These are phyloP conservation scores for Tricholoma bakamatsutake DNA, from an alignment of 768 basidiomycete genomes.

Conservation along the genomic window DNA sequence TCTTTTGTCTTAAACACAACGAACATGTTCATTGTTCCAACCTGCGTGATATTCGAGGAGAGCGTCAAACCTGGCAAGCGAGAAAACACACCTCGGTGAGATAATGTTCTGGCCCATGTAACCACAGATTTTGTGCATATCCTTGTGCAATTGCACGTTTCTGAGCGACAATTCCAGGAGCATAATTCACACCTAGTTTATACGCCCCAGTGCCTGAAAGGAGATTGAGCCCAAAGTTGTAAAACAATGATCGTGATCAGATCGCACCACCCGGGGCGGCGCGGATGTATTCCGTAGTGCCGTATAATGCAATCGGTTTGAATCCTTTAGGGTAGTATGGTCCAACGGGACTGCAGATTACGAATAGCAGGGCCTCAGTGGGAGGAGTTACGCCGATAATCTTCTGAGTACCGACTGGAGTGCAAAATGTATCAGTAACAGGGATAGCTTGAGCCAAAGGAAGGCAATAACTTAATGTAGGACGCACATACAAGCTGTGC, in stretches of 20 bases:
- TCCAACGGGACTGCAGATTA: slow-evolving; percentile 78
- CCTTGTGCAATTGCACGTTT: slow-evolving; percentile 68
- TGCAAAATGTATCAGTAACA: background rate
- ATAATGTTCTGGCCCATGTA: slow-evolving; percentile 64
- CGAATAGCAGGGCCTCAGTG: slow-evolving; percentile 77
- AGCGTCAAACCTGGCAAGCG: background rate
- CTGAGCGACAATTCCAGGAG: slow-evolving; percentile 83
- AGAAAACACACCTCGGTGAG: slow-evolving; percentile 40
- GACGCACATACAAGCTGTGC: slow-evolving; percentile 89
- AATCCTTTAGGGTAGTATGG: slow-evolving; percentile 85
- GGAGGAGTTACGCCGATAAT: slow-evolving; percentile 69
- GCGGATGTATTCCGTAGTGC: slow-evolving; percentile 77
- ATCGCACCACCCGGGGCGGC: slow-evolving; percentile 76
- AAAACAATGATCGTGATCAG: background rate
- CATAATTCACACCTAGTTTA: slow-evolving; percentile 88
- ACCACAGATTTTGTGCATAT: slow-evolving; percentile 88
- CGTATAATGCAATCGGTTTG: slow-evolving; percentile 87
- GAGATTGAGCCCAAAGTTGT: background rate
- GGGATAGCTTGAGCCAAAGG: background rate
- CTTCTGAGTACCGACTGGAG: slow-evolving; percentile 70
- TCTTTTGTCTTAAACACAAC: slow-evolving; percentile 68
- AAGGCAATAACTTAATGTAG: slow-evolving; percentile 48
- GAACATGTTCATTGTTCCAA: slow-evolving; percentile 93
- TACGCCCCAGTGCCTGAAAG: slow-evolving; percentile 71
- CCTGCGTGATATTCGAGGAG: slow-evolving; percentile 41